These are phyloP conservation scores for Yamagishiella unicocca DNA, from an alignment of 139 green algal genomes.

Conservation along the genomic window DNA sequence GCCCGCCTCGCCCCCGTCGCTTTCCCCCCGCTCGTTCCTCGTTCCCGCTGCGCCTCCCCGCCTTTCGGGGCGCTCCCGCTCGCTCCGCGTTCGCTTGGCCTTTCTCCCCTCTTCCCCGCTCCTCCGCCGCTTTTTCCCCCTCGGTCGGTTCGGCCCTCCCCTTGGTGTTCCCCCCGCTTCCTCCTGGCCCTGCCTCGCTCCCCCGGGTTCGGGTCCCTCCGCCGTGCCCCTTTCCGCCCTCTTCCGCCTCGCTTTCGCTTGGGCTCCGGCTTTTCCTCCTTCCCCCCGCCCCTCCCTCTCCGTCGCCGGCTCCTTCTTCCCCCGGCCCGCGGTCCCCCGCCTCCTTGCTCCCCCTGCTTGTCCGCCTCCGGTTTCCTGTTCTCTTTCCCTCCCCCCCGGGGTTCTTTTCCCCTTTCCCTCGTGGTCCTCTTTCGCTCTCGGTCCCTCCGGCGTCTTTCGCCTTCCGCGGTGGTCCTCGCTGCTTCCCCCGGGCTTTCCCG, in stretches of 20 bases:
- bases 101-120: background rate
- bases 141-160: background rate
- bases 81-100: background rate
- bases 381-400: background rate
- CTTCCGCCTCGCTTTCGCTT: background rate
- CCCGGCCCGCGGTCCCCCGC: no score
- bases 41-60: background rate
- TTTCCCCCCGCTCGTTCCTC: background rate
- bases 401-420: background rate
- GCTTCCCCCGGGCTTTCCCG: background rate
- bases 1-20: background rate
- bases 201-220: background rate
- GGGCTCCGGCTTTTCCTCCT: no score
- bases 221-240: background rate
- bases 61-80: background rate
- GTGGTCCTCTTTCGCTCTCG: no score
- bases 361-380: background rate
- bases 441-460: no score
- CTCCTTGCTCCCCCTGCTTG: background rate
- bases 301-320: no score
- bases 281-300: no score
- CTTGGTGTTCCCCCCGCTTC: background rate
- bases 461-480: no score
- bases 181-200: background rate
- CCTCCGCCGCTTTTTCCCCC: background rate